Conservation (phyloP, 2,329 filamentous ascomycete genomes). For the Penicillium sp. region DNA sequence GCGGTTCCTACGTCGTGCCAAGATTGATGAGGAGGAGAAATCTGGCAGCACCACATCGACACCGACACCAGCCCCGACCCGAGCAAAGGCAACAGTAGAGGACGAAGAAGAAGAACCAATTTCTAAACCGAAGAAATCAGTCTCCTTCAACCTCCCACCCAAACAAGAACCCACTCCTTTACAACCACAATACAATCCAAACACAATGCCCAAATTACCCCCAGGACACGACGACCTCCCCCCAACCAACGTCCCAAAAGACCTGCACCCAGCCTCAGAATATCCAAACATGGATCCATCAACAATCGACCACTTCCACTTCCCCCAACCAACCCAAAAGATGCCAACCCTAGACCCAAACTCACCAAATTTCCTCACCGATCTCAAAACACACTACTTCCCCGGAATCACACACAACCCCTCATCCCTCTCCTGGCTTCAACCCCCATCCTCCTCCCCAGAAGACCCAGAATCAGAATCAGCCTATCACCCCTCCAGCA, state of each 20-base stretch:
- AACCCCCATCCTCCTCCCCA: constrained; percentile 68
- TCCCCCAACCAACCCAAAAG: constrained; percentile 51
- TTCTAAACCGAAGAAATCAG: constrained; percentile 34
- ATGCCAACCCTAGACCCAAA: constrained; percentile 78
- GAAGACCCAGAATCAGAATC: constrained; percentile 67
- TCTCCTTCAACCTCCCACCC: constrained; percentile 31
- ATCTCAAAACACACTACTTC: constrained; percentile 92
- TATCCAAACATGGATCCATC: constrained; percentile 35
- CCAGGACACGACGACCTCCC: constrained; percentile 36
- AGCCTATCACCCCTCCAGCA: constrained; percentile 79
- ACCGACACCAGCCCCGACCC: background rate
- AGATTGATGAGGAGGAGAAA: constrained; percentile 65
- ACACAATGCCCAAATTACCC: constrained; percentile 9
- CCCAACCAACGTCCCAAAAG: constrained; percentile 39
- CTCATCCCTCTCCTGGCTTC: constrained; percentile 87
- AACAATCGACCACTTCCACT: constrained; percentile 41
- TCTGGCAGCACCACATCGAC: constrained; percentile 2
- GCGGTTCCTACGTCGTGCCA: constrained; percentile 74
- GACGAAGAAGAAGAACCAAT: background rate
- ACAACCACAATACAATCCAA: constrained; percentile 9
- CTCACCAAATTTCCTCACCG: constrained; percentile 79
- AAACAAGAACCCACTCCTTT: constrained; percentile 1
- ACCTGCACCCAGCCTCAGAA: constrained; percentile 47
- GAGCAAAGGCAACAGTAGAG: background rate
- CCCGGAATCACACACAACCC: constrained; percentile 84